phyloP scores from a whole-genome alignment of 352 stramenopile genomes.

The Globisporangium nodosum region DNA sequence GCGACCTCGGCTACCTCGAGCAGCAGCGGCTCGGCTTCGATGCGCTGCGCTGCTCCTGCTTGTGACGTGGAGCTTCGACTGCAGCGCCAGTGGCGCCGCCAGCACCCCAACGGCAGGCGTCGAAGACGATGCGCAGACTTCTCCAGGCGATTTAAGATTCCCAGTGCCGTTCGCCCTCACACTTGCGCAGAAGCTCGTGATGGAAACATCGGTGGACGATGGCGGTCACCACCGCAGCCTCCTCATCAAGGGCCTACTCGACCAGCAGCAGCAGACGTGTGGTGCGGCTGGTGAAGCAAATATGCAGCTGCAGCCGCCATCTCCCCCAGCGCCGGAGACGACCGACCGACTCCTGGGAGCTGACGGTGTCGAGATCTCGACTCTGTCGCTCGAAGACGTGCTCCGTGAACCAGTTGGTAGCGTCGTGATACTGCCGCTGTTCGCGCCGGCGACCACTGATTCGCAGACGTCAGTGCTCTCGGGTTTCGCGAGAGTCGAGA shows the following conservation, averaged over 20 bases:
- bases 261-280: neutral
- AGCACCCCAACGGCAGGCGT: too few relatives aligned
- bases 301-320: neutral
- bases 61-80: neutral
- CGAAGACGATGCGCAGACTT: neutral
- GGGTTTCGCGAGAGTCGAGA: constrained; percentile 59
- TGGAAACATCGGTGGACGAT: neutral
- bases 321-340: constrained; percentile 9
- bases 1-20: too few relatives aligned
- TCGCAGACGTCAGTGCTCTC: constrained; percentile 30
- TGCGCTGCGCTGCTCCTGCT: neutral
- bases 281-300: neutral
- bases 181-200: constrained; percentile 3
- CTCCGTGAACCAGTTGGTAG: constrained; percentile 34
- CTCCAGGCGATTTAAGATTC: constrained; percentile 7
- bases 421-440: constrained; percentile 41
- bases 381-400: constrained; percentile 38
- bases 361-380: constrained; percentile 35
- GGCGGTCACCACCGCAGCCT: neutral
- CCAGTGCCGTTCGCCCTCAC: constrained; percentile 6
- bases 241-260: neutral
- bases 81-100: neutral
- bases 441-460: constrained; percentile 17
- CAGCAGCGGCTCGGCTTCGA: neutral
- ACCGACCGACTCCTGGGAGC: constrained; percentile 44